Evolutionary conservation across 495 filamentous ascomycete species (phyloP).

Genomic region (Lophiotrema nucula): DNA sequence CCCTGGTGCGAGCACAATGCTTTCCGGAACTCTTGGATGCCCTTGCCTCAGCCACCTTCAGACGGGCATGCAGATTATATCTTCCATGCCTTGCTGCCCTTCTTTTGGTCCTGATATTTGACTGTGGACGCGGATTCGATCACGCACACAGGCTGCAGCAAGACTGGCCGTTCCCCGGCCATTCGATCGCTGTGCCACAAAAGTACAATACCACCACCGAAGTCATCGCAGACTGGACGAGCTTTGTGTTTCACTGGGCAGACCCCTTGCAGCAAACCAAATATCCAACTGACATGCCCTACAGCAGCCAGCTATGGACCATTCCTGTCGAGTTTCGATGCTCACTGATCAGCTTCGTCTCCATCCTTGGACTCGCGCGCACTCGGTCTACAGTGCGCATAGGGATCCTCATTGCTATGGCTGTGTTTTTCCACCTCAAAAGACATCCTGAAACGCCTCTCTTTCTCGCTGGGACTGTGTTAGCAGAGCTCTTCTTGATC

Average conservation of each 20-base stretch:
- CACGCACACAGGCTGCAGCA: background rate
- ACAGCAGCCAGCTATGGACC: slow-evolving; percentile 7
- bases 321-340: slow-evolving; percentile 9
- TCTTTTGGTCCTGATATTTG: background rate
- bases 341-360: slow-evolving; percentile 3
- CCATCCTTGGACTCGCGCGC: slow-evolving; percentile 3
- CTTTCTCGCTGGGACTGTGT: slow-evolving; percentile 4
- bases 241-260: background rate
- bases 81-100: slow-evolving; percentile 4
- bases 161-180: slow-evolving; percentile 1
- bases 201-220: background rate
- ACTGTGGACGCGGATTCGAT: background rate
- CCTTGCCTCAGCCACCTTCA: background rate
- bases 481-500: slow-evolving; percentile 1
- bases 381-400: background rate
- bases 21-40: background rate
- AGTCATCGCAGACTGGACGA: background rate
- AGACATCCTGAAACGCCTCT: slow-evolving; percentile 5
- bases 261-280: background rate
- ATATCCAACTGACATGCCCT: background rate
- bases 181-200: background rate
- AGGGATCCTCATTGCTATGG: background rate
- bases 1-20: background rate
- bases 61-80: background rate
- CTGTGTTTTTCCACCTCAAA: background rate